phyloP scores from a whole-genome alignment of 306 rosid genomes.

The Chamaecrista fasciculata region DNA sequence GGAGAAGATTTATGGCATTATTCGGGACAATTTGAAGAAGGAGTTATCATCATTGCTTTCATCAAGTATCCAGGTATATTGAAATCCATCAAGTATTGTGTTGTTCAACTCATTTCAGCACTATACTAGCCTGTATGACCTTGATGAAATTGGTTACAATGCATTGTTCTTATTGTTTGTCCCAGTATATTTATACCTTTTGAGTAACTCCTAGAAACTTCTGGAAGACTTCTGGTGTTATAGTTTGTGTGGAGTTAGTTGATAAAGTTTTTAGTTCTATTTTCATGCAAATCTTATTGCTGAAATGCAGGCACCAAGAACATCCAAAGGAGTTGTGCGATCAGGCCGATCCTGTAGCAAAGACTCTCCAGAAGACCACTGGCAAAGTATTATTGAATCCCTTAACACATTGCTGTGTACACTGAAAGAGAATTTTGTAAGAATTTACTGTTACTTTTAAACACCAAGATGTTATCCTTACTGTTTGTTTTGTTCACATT shows the following conservation, averaged over 20 bases:
- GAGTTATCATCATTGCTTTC: conserved; percentile 66
- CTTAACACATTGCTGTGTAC: conserved; percentile 69
- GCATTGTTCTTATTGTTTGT: not conserved
- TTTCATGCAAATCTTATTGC: conserved; percentile 17
- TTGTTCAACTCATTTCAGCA: conserved; percentile 11
- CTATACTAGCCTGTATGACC: conserved; percentile 16
- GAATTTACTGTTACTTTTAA: conserved; percentile 28
- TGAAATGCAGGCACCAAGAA: conserved; percentile 69
- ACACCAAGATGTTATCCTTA: conserved; percentile 14
- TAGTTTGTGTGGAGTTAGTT: not conserved
- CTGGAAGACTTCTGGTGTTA: not conserved
- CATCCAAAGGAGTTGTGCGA: conserved; percentile 63
- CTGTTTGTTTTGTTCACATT: conserved; percentile 13
- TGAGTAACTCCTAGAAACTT: not conserved
- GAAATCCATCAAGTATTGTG: conserved; percentile 19
- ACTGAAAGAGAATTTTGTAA: conserved; percentile 79
- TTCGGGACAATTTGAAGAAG: conserved; percentile 84
- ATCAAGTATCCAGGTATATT: conserved; percentile 68
- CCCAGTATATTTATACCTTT: not conserved
- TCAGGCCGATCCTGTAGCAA: conserved; percentile 66
- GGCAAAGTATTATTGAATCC: conserved; percentile 82
- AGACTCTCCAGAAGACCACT: conserved; percentile 70
- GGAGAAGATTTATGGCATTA: conserved; percentile 83
- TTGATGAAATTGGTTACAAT: not conserved
- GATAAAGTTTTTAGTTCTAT: not conserved